Conservation (phyloP, 306 rosid species). For the Citrullus colocynthis region DNA sequence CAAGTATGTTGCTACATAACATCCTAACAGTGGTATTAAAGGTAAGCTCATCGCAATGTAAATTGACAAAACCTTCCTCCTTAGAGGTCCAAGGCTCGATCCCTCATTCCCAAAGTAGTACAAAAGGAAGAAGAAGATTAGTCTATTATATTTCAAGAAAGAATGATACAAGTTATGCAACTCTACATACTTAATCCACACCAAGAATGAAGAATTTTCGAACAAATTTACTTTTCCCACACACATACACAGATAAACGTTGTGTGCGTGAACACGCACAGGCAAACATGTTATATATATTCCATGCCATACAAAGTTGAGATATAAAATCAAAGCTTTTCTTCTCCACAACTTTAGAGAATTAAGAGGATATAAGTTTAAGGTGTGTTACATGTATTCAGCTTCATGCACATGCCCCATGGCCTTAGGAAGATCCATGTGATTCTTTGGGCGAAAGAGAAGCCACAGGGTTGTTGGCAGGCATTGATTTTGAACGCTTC, state of each 20-base stretch:
- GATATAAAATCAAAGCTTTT: neutral
- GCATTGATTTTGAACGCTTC: slow-evolving; percentile 56
- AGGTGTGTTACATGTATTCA: neutral
- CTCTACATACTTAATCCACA: neutral
- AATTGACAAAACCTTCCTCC: too few species aligned
- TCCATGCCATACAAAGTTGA: neutral
- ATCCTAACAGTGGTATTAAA: too few species aligned
- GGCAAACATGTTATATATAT: neutral
- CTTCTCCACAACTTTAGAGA: neutral
- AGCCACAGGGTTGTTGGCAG: slow-evolving; percentile 20
- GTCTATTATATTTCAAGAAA: neutral
- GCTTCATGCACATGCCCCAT: neutral
- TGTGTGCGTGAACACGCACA: neutral
- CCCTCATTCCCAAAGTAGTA: too few species aligned
- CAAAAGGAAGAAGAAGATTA: neutral
- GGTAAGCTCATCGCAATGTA: too few species aligned
- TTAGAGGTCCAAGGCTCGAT: too few species aligned
- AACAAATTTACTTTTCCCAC: neutral
- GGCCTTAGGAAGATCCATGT: slow-evolving; percentile 14
- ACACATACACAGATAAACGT: neutral
- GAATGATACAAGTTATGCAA: neutral
- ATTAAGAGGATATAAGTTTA: neutral
- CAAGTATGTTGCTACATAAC: too few species aligned
- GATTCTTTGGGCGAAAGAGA: slow-evolving; percentile 25
- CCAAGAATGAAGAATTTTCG: neutral